Conservation (phyloP, 2,329 filamentous ascomycete species). For the Fusarium sacchari region DNA sequence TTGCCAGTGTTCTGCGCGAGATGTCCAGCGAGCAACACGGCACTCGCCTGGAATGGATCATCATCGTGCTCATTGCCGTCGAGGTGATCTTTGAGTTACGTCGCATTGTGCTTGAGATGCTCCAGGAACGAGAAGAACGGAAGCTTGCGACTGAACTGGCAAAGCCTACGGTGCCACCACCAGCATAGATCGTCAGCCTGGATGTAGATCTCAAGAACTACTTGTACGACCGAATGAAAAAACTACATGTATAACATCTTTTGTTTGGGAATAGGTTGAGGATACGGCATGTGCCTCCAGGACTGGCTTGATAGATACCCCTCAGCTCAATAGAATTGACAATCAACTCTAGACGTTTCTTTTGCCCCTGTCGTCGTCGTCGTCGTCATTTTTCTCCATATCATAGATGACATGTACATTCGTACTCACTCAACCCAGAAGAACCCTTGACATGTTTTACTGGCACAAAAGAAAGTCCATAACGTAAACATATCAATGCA, state of each 20-base stretch:
- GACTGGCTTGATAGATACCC: constrained; percentile 38
- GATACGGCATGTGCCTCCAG: background rate
- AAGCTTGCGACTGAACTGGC: constrained; percentile 37
- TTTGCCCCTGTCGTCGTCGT: background rate
- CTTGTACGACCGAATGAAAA: constrained; percentile 21
- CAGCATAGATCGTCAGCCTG: background rate
- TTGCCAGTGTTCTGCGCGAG: constrained; percentile 87
- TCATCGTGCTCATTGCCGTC: constrained; percentile 91
- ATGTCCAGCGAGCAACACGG: constrained; percentile 91
- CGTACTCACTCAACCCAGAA: background rate
- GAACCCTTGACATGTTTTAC: background rate
- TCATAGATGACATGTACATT: background rate
- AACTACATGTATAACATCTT: background rate
- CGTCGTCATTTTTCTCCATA: background rate
- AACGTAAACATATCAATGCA: constrained; percentile 8
- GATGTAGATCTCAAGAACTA: background rate
- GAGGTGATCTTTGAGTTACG: constrained; percentile 91
- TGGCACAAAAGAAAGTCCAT: background rate
- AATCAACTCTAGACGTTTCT: constrained; percentile 7
- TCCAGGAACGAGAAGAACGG: constrained; percentile 52
- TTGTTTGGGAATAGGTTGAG: constrained; percentile 8
- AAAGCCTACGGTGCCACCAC: background rate
- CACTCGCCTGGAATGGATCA: constrained; percentile 90
- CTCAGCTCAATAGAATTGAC: constrained; percentile 39
- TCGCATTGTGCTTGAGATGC: constrained; percentile 73